Percentiles rank a stretch among this genome's conserved stretches.
phyloP scores from a whole-genome alignment of 2,329 filamentous ascomycete genomes.

The Gnomoniopsis smithogilvyi region DNA sequence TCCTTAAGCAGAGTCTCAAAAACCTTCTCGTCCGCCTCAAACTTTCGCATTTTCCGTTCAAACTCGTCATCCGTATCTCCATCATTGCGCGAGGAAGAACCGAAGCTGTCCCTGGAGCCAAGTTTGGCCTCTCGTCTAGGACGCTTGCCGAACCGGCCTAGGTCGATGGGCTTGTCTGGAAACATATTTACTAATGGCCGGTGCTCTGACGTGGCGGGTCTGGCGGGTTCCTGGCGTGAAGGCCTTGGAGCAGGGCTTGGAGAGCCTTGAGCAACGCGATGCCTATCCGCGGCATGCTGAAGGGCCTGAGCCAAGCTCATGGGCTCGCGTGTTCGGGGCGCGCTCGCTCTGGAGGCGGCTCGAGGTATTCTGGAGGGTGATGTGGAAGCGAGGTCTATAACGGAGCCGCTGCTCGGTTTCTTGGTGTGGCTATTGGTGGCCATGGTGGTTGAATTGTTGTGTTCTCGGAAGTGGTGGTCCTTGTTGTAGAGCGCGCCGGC shows the following conservation, averaged over 20 bases:
- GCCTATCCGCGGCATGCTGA: conserved; percentile 5
- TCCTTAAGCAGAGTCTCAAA: conserved; percentile 23
- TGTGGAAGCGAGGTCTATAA: conserved; percentile 19
- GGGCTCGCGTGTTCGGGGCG: conserved; percentile 37
- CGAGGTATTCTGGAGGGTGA: conserved; percentile 29
- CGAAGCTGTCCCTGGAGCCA: conserved; percentile 17
- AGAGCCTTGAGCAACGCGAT: conserved; percentile 36
- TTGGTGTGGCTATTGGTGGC: conserved; percentile 16
- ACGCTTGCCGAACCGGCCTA: conserved; percentile 21
- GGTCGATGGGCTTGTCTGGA: conserved; percentile 22
- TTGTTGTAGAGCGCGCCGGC: conserved; percentile 17
- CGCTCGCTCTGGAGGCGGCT: conserved; percentile 18
- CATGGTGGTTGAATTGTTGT: conserved; percentile 1
- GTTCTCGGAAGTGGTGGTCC: conserved; percentile 8
- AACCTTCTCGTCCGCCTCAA: conserved; percentile 24
- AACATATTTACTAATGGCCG: conserved; percentile 16
- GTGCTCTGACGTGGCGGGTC: neutral
- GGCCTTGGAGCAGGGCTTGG: conserved; percentile 49
- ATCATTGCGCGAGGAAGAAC: conserved; percentile 18
- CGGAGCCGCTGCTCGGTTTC: conserved; percentile 23
- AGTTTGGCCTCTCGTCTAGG: conserved; percentile 16
- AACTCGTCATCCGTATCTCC: conserved; percentile 29
- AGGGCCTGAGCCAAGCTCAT: conserved; percentile 35
- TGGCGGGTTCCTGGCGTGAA: conserved; percentile 29
- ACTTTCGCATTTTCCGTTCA: conserved; percentile 27